Conservation (phyloP, 768 basidiomycete species). For the Floccularia luteovirens region DNA sequence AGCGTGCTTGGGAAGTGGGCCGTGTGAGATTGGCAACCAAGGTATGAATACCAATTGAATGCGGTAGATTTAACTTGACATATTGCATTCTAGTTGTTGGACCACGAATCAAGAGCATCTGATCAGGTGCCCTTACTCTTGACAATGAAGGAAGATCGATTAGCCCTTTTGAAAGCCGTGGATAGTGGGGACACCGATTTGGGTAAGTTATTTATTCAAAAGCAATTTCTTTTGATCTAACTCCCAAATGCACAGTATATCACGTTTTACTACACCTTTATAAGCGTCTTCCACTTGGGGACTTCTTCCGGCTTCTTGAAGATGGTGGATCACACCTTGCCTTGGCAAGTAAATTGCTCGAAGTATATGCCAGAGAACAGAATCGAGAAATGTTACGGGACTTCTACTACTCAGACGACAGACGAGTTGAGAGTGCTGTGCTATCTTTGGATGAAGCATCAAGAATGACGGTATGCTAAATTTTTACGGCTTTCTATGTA, state of each 20-base stretch:
- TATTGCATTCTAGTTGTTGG: slow-evolving; percentile 57
- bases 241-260: slow-evolving; percentile 87
- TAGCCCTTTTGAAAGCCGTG: slow-evolving; percentile 84
- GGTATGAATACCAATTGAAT: too few relatives aligned
- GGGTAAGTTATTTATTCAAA: slow-evolving; percentile 36
- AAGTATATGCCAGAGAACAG: slow-evolving; percentile 88
- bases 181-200: slow-evolving; percentile 95
- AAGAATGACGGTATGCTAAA: slow-evolving; percentile 42
- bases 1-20: slow-evolving; percentile 88
- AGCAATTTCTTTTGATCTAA: neutral
- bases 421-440: slow-evolving; percentile 89
- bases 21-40: slow-evolving; percentile 75
- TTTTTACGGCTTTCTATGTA: slow-evolving; percentile 1
- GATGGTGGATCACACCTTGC: slow-evolving; percentile 73
- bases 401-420: slow-evolving; percentile 97
- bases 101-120: slow-evolving; percentile 80
- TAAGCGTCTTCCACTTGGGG: slow-evolving; percentile 75
- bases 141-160: slow-evolving; percentile 88
- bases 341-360: slow-evolving; percentile 72
- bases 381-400: slow-evolving; percentile 89
- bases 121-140: slow-evolving; percentile 93
- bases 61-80: neutral
- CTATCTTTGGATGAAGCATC: slow-evolving; percentile 80
- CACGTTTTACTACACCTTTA: slow-evolving; percentile 87
- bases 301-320: slow-evolving; percentile 92